Evolutionary conservation across 306 rosid genomes (phyloP), one percentile per base, ranked within the genome.

Genomic region (Sicyos baderoa): DNA sequence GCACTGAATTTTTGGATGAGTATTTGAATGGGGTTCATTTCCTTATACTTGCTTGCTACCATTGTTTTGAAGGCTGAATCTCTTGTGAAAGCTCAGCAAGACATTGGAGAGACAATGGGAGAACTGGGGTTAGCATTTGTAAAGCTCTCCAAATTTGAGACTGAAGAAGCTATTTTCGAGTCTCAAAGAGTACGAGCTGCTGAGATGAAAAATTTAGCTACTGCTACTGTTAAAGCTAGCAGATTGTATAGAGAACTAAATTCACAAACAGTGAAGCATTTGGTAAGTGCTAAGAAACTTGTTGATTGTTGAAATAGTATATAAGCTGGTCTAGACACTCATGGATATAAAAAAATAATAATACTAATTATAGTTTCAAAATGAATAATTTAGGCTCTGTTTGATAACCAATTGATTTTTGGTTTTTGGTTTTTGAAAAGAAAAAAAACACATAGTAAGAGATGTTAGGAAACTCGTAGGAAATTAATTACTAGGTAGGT

Each of bases 161-260:
- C 79, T 50, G 98, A 89, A 73, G 92, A 85, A 81, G 91, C 93
- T 32, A 49, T 76, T 19, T 71, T 84, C 78, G 79, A 81, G 70
- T 71, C 88, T 61, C 98, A 93, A 73, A 86, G 88, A 79, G 82
- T 76, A 55, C 78, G 96, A 47, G 97, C 95, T 23, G 73, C 84
- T 53, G 94, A 93, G 76, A 87, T 84, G 89, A 93, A 89, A 76
- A 82, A 80, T 76, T 76, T 93, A n/a, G 98, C 98, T 16, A 88
- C 96, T n/a, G 97, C 91, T 56, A 85, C 95, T 70, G 97, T 93
- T 42, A 93, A 88, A 81, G 88, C 93, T n/a, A 89, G 98, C 84
- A 86, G 98, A 85, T 88, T 86, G 77, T 84, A 81, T 58, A 88
- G 98, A 53, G 98, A 93, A 72, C 83, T 89, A 75, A 93, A 93